Evolutionary conservation across 306 rosid species (phyloP).

Genomic region (Delonix regia): DNA sequence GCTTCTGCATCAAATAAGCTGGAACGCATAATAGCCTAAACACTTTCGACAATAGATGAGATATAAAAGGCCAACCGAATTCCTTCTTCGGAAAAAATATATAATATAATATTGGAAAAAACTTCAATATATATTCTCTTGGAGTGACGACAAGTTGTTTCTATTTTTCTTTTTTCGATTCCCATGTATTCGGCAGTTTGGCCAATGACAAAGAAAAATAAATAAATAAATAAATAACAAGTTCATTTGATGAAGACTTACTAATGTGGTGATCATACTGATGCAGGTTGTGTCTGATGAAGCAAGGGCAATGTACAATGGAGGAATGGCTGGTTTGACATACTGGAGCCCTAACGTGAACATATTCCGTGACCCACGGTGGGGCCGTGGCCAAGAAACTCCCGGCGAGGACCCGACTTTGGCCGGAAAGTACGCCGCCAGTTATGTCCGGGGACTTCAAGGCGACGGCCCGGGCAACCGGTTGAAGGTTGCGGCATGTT

Average conservation of each 20-base stretch:
- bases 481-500: conserved; percentile 92
- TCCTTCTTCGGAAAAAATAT: conserved; percentile 8
- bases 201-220: background rate
- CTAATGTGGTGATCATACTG: background rate
- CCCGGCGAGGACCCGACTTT: conserved; percentile 89
- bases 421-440: conserved; percentile 72
- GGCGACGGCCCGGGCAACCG: conserved; percentile 61
- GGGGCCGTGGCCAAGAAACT: conserved; percentile 97
- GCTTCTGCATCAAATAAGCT: background rate
- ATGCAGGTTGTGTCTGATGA: conserved; percentile 86
- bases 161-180: no score
- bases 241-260: background rate
- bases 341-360: conserved; percentile 97
- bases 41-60: background rate
- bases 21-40: background rate
- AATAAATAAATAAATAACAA: background rate
- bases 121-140: background rate
- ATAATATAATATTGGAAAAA: background rate
- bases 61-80: conserved; percentile 8
- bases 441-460: conserved; percentile 80
- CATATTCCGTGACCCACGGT: conserved; percentile 90
- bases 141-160: no score
- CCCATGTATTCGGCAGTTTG: background rate
- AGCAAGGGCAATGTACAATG: conserved; percentile 97
- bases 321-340: conserved; percentile 81